Conservation (phyloP, 331 rosid genomes). For the Quercus tomentella region DNA sequence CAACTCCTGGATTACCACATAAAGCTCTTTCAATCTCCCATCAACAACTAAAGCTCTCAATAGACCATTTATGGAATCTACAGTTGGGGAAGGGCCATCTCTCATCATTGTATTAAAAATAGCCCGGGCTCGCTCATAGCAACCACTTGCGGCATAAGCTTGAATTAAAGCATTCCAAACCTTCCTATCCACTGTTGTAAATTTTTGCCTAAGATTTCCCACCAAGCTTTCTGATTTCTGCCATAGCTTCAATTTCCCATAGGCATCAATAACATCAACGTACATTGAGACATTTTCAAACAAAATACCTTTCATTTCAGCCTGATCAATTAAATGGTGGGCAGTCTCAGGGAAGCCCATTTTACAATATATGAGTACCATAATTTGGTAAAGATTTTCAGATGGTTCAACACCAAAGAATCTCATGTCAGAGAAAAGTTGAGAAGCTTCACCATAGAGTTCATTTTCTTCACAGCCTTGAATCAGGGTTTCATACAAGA, state of each 20-base stretch:
- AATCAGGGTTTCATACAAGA: constrained; percentile 67
- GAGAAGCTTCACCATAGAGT: constrained; percentile 62
- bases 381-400: constrained; percentile 47
- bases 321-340: constrained; percentile 64
- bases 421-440: constrained; percentile 84
- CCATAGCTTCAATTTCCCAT: constrained; percentile 81
- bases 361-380: constrained; percentile 65
- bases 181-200: constrained; percentile 58
- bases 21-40: constrained; percentile 75
- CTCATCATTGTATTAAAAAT: constrained; percentile 90
- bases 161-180: constrained; percentile 92
- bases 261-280: constrained; percentile 60
- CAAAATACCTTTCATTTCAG: constrained; percentile 45
- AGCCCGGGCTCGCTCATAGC: constrained; percentile 93
- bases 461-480: constrained; percentile 72
- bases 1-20: constrained; percentile 78
- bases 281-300: constrained; percentile 37
- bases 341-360: constrained; percentile 87
- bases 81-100: constrained; percentile 87
- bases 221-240: constrained; percentile 91
- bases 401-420: constrained; percentile 70
- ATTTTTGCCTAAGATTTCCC: constrained; percentile 58
- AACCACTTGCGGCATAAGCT: constrained; percentile 79
- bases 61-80: constrained; percentile 78
- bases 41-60: constrained; percentile 75